Percentiles rank a stretch among this genome's conserved stretches.
Evolutionary conservation across 2,329 filamentous ascomycete genomes (phyloP).

Genomic region (Talaromyces sp.): DNA sequence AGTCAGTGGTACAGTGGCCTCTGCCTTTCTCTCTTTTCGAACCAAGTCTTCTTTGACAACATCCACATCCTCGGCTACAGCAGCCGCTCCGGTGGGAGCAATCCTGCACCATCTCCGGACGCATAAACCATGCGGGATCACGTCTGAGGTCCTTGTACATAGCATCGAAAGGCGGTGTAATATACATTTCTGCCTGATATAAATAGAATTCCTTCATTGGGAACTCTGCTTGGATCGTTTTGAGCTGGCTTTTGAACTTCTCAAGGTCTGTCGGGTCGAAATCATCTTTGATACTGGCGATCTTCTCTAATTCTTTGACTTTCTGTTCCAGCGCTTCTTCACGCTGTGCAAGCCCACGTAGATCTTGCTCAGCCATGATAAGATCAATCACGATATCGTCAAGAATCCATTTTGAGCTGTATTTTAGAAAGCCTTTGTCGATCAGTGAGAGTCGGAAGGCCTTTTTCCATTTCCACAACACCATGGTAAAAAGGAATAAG

Average conservation of each 20-base stretch:
- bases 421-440: no score
- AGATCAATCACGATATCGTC: not conserved
- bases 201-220: not conserved
- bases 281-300: not conserved
- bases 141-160: not conserved
- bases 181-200: not conserved
- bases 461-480: no score
- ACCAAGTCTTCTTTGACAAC: slow-evolving; percentile 1
- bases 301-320: not conserved
- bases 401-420: no score
- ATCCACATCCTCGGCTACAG: slow-evolving; percentile 15
- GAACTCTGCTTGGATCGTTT: not conserved
- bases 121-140: slow-evolving; percentile 7
- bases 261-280: not conserved
- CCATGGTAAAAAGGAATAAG: no score
- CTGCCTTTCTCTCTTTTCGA: not conserved
- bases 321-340: not conserved
- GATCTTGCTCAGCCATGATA: not conserved
- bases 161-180: not conserved
- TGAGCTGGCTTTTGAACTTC: not conserved
- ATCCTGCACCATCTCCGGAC: slow-evolving; percentile 8
- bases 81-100: slow-evolving; percentile 13
- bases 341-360: not conserved
- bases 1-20: not conserved
- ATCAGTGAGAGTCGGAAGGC: no score